Conservation (phyloP, 345 rosid species). For the Salix suchowensis region DNA sequence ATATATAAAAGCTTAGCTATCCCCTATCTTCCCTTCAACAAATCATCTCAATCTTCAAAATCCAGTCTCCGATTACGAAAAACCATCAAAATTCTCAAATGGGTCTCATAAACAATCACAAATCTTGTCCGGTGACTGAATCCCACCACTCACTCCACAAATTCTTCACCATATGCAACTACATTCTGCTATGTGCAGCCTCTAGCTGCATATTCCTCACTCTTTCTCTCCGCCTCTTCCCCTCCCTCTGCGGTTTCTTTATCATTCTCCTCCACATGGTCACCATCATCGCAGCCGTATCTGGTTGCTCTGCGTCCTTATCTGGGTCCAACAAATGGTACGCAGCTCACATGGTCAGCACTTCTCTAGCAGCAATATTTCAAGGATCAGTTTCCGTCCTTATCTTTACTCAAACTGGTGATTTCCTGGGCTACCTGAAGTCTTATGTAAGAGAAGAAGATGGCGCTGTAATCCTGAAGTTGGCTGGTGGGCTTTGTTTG, state of each 20-base stretch:
- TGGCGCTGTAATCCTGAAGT: conserved; percentile 62
- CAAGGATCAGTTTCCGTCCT: conserved; percentile 84
- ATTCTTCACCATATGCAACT: conserved; percentile 27
- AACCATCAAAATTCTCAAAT: not conserved
- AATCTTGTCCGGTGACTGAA: conserved; percentile 4
- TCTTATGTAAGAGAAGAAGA: conserved; percentile 87
- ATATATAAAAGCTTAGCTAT: not conserved
- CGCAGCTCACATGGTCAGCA: conserved; percentile 81
- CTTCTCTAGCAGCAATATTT: conserved; percentile 81
- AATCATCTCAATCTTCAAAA: not conserved
- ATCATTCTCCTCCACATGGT: conserved; percentile 51
- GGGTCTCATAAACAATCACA: conserved; percentile 15
- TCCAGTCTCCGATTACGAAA: not conserved
- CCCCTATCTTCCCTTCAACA: not conserved
- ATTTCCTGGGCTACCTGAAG: conserved; percentile 61
- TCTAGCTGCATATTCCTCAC: conserved; percentile 43
- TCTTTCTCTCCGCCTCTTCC: conserved; percentile 43
- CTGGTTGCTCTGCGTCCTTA: conserved; percentile 67
- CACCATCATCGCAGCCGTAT: conserved; percentile 61
- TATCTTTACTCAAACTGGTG: conserved; percentile 61
- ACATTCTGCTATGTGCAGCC: conserved; percentile 36
- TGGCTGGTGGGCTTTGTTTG: conserved; percentile 73
- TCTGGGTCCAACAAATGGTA: conserved; percentile 57
- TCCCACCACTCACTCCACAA: conserved; percentile 26
- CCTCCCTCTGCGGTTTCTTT: conserved; percentile 66